These are phyloP conservation scores for Ogataea hybrid DNA, from an alignment of 1,139 yeast genomes.

Conservation along the genomic window DNA sequence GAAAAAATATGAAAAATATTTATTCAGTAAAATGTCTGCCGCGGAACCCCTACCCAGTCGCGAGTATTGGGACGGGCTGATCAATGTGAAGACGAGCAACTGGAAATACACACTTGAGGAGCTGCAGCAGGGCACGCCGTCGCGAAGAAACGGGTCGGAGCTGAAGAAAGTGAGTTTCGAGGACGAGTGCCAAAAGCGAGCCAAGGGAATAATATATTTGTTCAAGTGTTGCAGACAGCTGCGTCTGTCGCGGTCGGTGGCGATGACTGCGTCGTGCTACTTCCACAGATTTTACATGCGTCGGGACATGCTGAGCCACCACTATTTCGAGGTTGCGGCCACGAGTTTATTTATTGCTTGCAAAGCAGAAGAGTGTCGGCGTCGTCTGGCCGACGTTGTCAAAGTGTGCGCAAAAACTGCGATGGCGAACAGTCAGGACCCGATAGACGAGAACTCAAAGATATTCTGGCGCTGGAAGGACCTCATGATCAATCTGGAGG, in stretches of 20 bases:
- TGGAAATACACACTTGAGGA: slow-evolving; percentile 32
- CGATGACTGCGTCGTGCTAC: slow-evolving; percentile 46
- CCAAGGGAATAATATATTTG: slow-evolving; percentile 47
- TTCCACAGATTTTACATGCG: slow-evolving; percentile 52
- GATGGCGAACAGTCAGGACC: slow-evolving; percentile 36
- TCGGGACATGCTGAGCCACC: slow-evolving; percentile 38
- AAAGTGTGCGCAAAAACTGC: slow-evolving; percentile 46
- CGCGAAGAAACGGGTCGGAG: slow-evolving; percentile 27
- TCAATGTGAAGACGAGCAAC: slow-evolving; percentile 26
- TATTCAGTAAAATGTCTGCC: slow-evolving; percentile 2
- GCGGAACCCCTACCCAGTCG: slow-evolving; percentile 6
- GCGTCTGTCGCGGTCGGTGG: slow-evolving; percentile 45
- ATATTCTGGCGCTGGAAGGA: slow-evolving; percentile 53
- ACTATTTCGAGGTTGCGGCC: slow-evolving; percentile 45
- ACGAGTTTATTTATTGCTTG: slow-evolving; percentile 50
- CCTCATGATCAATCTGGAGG: slow-evolving; percentile 43
- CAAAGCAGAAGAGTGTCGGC: slow-evolving; percentile 49
- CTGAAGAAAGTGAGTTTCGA: slow-evolving; percentile 35
- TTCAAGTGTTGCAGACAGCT: slow-evolving; percentile 42
- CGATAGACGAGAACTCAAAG: slow-evolving; percentile 44
- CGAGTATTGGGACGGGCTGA: slow-evolving; percentile 30
- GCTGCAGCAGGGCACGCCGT: slow-evolving; percentile 34
- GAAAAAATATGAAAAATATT: slow-evolving; percentile 1
- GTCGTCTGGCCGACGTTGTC: slow-evolving; percentile 46
- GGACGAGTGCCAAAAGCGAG: slow-evolving; percentile 41